Evolutionary conservation across 2,329 filamentous ascomycete species (phyloP).

Genomic region (Xylaria sp.): DNA sequence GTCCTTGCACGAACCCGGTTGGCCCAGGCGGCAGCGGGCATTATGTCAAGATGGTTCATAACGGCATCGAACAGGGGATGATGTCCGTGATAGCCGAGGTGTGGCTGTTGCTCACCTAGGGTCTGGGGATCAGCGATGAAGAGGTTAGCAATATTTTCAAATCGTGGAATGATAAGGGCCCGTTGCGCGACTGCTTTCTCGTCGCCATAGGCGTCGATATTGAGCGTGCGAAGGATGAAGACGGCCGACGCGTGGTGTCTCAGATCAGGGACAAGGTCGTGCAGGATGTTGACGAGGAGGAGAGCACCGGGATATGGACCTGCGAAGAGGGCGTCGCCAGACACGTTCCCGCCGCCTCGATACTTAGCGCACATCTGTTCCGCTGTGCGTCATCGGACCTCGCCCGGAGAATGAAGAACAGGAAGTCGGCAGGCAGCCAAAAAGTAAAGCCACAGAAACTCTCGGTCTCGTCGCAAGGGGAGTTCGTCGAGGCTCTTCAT

Average conservation of each 20-base stretch:
- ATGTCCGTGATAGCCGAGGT: conserved; percentile 75
- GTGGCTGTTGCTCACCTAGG: conserved; percentile 69
- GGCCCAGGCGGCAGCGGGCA: conserved; percentile 73
- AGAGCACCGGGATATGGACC: conserved; percentile 75
- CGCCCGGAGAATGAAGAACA: conserved; percentile 61
- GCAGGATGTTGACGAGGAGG: conserved; percentile 71
- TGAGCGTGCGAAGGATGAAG: conserved; percentile 55
- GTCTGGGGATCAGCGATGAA: conserved; percentile 67
- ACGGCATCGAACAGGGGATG: conserved; percentile 79
- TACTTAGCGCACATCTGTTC: conserved; percentile 70
- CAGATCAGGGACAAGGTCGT: conserved; percentile 70
- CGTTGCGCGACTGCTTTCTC: conserved; percentile 68
- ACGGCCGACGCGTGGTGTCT: conserved; percentile 63
- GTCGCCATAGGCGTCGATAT: conserved; percentile 71
- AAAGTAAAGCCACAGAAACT: conserved; percentile 39
- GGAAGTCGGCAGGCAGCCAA: conserved; percentile 57
- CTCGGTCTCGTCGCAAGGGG: conserved; percentile 48
- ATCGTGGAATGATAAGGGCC: conserved; percentile 67
- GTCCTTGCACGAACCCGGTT: conserved; percentile 47
- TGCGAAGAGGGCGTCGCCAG: conserved; percentile 68
- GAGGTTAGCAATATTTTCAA: conserved; percentile 69
- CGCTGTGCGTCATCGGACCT: conserved; percentile 72
- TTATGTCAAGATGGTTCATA: conserved; percentile 81
- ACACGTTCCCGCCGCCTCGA: conserved; percentile 71
- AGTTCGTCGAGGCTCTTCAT: conserved; percentile 67